Evolutionary conservation across 805 yeast species (phyloP).

Genomic region (Candida berthetii): DNA sequence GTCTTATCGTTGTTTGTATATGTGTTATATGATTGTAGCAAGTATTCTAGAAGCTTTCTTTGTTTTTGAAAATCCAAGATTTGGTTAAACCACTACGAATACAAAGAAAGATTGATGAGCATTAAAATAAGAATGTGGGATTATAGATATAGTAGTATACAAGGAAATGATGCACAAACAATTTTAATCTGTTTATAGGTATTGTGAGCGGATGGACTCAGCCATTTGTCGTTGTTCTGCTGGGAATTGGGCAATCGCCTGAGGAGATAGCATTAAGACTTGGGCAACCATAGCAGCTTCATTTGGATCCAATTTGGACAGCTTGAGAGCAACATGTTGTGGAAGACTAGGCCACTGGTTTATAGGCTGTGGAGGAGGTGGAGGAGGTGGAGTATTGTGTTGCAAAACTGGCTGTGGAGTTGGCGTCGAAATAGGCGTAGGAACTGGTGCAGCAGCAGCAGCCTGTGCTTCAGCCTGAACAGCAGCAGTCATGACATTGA

Average conservation of each 20-base stretch:
- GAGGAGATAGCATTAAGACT: conserved; percentile 38
- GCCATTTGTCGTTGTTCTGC: conserved; percentile 47
- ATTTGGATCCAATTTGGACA: conserved; percentile 43
- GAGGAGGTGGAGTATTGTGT: conserved; percentile 3
- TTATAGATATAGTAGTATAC: no score
- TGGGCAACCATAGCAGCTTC: conserved; percentile 52
- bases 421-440: conserved; percentile 8
- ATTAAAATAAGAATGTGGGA: no score
- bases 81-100: no score
- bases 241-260: conserved; percentile 36
- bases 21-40: no score
- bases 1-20: no score
- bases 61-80: no score
- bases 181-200: no score
- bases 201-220: conserved; percentile 46
- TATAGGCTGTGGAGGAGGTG: conserved; percentile 12
- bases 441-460: conserved; percentile 11
- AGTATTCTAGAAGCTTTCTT: no score
- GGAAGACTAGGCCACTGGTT: conserved; percentile 46
- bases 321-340: conserved; percentile 40
- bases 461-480: conserved; percentile 17
- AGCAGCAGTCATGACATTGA: conserved; percentile 59
- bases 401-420: conserved; percentile 3
- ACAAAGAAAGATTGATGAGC: no score
- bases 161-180: no score